Base-by-base conservation (phyloP, 768 basidiomycete species). In the Lactarius psammicola region DNA sequence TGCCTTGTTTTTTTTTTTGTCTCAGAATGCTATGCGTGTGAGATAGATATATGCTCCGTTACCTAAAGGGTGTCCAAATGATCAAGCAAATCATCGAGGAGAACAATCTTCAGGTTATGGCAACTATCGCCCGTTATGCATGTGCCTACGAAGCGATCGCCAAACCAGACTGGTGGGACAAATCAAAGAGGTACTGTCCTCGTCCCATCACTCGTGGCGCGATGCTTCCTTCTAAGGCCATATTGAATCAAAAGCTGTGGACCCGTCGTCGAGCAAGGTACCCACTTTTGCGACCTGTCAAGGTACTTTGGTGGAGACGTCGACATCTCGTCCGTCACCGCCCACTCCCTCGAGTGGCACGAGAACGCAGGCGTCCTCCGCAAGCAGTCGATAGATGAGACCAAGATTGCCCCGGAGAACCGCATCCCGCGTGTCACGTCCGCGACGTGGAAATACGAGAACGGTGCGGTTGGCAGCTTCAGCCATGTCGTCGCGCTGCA, bases 241-340 rank as follows among this genome's bases (percentile, higher is more conserved):
- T 46, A 8, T 51, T 70, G 33, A 36, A 40, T 49, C 34, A 18
- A 59, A 31, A 89, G 90, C 73, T 88, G 85, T 61, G 92, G 92
- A 23, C 92, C 93, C 5, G 82, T 95, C 71, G 79, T 95, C 68
- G 94, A 94, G 76, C 91, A 94, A 79, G 95, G 93, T 56, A 98
- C 96, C 17, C 96, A 98, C 80, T 96, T 98, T 79, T 95, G 93
- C 72, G 95, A 98, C 78, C 84, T 97, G 53, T 97, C 94, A 46
- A 89, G 96, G 70, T 96, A 96, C 81, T 98, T 98, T 73, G 96
- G 95, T 59, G 96, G 96, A 18, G 92, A 96, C 70, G 93, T 97
- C 64, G 92, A 97, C 73, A 87, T 95, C 67, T 78, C 85, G 59
- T 84, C 84, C 38, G 90, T 94, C 46, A 79, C 75, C 44, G 96